Evolutionary conservation across 345 rosid species (phyloP), one percentile per base, ranked within the genome.

Genomic region (Ceriops decandra): DNA sequence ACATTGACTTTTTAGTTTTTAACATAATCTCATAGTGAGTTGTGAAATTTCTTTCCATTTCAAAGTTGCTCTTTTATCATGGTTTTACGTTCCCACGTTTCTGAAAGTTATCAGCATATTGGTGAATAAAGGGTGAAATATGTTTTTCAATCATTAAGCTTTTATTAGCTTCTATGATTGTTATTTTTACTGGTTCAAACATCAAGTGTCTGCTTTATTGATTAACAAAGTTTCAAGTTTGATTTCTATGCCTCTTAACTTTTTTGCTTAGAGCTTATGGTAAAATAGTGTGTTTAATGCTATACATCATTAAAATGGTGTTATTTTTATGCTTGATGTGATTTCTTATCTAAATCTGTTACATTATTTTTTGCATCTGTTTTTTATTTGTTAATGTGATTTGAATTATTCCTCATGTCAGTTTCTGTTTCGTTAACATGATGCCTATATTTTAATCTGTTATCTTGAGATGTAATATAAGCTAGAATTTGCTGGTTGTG

Each of bases 381-480:
- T 75, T 51, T 28, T 74, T 71, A 19, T 33, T n/a, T 26, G 26
- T 7, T 42, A 42, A 42, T 9, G 13, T 27, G 49, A 42, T n/a
- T 13, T 42, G 17, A 4, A 2, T 11, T 42, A 36, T 42, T 42
- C 49, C 4, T 42, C 49, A 2, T 42, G 0, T 42, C 17, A 13
- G 49, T 10, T 21, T 5, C 2, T 32, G 13, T 20, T 63, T 63
- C 54, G 57, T 21, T 11, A 59, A n/a, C 3, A 36, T 76, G 5
- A 26, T 9, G 36, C 54, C 38, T 21, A 35, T 59, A 46, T 38
- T 36, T 13, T 27, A 11, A 35, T n/a, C 21, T 21, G 46, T 53
- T 38, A 5, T 68, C 17, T 8, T 68, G 26, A 42, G 26, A 1
- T 22, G 9, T 16, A 32, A 20, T 60, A 17, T 3, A 32, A 32